These are phyloP conservation scores for Rhizopus stolonifer DNA, from an alignment of 371 early-diverging fungal genomes.

Conservation along the genomic window DNA sequence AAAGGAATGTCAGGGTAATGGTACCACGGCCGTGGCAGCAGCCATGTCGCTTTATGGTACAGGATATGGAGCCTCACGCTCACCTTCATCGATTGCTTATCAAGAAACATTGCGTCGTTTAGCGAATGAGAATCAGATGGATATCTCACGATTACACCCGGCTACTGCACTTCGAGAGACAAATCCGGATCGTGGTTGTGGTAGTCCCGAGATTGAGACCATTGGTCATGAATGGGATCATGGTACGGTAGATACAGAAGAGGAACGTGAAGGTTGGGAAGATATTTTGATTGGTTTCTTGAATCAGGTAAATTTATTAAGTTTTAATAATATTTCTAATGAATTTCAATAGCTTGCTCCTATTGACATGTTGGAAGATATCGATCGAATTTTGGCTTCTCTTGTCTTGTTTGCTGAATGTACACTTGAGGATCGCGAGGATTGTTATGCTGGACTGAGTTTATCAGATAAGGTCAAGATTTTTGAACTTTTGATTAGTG, in stretches of 20 bases:
- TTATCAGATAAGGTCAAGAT: conserved; percentile 51
- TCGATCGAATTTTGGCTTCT: conserved; percentile 50
- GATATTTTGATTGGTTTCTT: conserved; percentile 48
- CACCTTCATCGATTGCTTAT: not conserved
- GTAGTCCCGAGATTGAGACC: conserved; percentile 27
- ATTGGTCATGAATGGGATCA: conserved; percentile 38
- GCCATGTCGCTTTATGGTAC: conserved; percentile 22
- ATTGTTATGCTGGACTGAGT: conserved; percentile 42
- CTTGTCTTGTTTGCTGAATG: conserved; percentile 44
- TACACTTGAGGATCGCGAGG: conserved; percentile 47
- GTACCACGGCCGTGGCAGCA: conserved; percentile 19
- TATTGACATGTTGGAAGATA: conserved; percentile 39
- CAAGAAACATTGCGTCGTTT: conserved; percentile 6
- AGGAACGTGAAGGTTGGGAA: conserved; percentile 49
- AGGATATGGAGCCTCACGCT: conserved; percentile 22
- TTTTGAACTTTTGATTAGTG: conserved; percentile 50
- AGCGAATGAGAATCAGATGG: conserved; percentile 14
- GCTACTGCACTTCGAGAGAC: conserved; percentile 7
- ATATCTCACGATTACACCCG: conserved; percentile 12
- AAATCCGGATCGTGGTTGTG: conserved; percentile 27
- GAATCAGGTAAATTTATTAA: conserved; percentile 33
- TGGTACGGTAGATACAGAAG: conserved; percentile 26
- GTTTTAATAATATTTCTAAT: not conserved
- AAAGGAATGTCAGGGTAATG: conserved; percentile 24
- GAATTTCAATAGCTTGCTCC: conserved; percentile 40